These are phyloP conservation scores for Stipa capillata DNA, from an alignment of 176 grass and related monocot species.

Conservation along the genomic window DNA sequence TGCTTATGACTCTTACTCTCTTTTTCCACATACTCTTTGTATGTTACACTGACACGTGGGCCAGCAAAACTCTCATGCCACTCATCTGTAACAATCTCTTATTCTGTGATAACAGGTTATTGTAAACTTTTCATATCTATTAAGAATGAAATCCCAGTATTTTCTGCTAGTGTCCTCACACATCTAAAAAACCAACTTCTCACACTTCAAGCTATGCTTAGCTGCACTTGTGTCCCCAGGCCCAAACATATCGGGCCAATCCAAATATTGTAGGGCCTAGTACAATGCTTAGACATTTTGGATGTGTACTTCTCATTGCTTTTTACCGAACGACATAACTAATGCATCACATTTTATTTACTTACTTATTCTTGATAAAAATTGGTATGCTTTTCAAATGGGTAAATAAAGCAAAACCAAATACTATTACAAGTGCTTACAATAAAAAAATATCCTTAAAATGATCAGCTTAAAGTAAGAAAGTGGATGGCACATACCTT, in stretches of 20 bases:
- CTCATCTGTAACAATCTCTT: background rate
- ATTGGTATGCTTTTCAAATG: background rate
- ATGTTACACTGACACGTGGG: background rate
- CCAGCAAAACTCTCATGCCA: no score
- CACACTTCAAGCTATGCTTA: no score
- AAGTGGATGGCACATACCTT: background rate
- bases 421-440: background rate
- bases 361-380: background rate
- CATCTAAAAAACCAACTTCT: no score
- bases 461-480: background rate
- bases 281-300: background rate
- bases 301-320: background rate
- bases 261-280: background rate
- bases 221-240: background rate
- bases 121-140: background rate
- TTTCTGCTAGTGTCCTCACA: background rate
- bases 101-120: background rate
- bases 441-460: background rate
- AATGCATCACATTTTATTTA: background rate
- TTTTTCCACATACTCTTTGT: background rate
- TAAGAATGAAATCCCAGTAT: background rate
- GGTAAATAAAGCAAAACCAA: background rate
- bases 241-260: background rate
- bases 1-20: background rate
- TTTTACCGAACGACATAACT: background rate